Evolutionary conservation across 768 basidiomycete species (phyloP).

Genomic region (Leccinellum rugosiceps): DNA sequence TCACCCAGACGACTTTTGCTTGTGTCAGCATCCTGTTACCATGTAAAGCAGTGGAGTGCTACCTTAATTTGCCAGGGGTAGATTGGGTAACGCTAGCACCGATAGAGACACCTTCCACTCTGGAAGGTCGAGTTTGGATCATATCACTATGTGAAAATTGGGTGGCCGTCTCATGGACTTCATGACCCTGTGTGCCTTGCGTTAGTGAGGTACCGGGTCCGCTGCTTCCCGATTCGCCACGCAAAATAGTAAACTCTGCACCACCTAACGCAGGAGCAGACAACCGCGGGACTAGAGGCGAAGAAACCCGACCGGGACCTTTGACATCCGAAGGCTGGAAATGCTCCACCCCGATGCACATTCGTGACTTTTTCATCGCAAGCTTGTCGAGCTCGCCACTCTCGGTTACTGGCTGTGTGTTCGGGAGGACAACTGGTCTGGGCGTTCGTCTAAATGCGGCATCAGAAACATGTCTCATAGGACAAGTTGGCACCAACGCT

Average conservation of each 20-base stretch:
- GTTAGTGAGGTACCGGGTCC: background rate
- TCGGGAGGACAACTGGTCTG: background rate
- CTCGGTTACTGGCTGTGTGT: background rate
- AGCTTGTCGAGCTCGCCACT: background rate
- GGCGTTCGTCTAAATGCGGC: conserved; percentile 1
- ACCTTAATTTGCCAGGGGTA: background rate
- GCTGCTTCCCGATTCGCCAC: background rate
- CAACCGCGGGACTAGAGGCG: background rate
- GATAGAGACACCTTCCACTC: background rate
- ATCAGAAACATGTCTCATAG: background rate
- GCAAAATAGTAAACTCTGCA: background rate
- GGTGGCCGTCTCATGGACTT: background rate
- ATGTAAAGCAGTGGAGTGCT: background rate
- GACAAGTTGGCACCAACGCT: conserved; percentile 5
- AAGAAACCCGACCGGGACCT: background rate
- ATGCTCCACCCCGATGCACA: background rate
- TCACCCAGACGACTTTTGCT: background rate
- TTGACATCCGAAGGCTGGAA: background rate
- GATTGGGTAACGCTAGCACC: background rate
- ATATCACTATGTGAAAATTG: background rate
- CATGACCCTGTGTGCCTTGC: background rate
- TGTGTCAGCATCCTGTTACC: background rate
- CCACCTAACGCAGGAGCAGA: background rate
- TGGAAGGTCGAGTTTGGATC: background rate
- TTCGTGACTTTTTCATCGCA: background rate